phyloP scores from a whole-genome alignment of 148 eudicot genomes.

The Vaccinium macrocarpon region DNA sequence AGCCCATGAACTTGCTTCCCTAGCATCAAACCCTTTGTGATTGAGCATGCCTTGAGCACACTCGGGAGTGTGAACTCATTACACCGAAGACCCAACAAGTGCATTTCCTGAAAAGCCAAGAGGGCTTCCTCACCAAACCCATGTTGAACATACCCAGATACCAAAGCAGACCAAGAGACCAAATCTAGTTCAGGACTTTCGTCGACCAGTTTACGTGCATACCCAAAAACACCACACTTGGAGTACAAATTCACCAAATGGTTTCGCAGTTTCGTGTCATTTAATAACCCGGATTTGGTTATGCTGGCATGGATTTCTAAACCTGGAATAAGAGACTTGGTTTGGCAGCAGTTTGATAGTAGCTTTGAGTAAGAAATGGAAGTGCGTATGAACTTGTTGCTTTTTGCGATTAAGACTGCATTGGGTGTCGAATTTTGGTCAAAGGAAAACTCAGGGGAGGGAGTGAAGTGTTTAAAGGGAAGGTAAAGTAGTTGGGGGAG shows the following conservation, averaged over 20 bases:
- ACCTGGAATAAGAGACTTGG: constrained; percentile 44
- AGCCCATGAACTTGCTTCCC: constrained; percentile 58
- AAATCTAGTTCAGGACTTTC: constrained; percentile 57
- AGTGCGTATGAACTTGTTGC: neutral
- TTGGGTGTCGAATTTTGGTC: neutral
- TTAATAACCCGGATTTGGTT: constrained; percentile 36
- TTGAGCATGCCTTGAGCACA: constrained; percentile 55
- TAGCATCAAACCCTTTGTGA: constrained; percentile 41
- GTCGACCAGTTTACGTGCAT: constrained; percentile 54
- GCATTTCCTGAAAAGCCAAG: constrained; percentile 46
- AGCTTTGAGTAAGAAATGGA: constrained; percentile 31
- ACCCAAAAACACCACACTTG: constrained; percentile 42
- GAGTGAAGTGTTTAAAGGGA: neutral
- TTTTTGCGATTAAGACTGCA: neutral
- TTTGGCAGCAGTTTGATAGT: constrained; percentile 36
- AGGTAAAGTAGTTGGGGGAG: constrained; percentile 12
- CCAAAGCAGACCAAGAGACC: constrained; percentile 70
- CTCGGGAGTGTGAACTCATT: constrained; percentile 54
- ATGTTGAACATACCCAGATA: constrained; percentile 63
- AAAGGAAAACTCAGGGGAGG: neutral
- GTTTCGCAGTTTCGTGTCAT: constrained; percentile 31
- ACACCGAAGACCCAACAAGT: constrained; percentile 37
- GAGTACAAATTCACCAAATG: constrained; percentile 51
- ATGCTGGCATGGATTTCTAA: constrained; percentile 46
- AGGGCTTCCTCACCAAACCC: constrained; percentile 61